Evolutionary conservation across 192 early-diverging fungal genomes (phyloP).

Genomic region (Backusella australiensis): DNA sequence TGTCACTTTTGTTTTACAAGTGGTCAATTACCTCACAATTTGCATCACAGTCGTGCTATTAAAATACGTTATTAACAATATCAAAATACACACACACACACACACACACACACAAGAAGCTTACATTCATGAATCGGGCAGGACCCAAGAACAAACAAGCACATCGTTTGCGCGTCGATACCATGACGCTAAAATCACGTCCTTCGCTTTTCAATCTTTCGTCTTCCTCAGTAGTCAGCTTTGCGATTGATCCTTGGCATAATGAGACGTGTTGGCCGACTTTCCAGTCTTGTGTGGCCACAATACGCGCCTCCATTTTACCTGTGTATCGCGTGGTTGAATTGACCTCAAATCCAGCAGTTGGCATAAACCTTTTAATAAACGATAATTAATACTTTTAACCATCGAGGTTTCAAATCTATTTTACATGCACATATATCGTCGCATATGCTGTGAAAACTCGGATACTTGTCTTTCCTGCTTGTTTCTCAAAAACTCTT

Average conservation of each 20-base stretch:
- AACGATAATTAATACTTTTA: background rate
- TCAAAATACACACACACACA: too few species aligned
- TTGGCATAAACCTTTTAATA: constrained; percentile 42
- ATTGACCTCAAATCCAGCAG: constrained; percentile 55
- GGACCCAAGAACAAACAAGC: constrained; percentile 60
- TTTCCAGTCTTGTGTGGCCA: constrained; percentile 46
- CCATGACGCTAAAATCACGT: constrained; percentile 52
- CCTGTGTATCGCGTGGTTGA: constrained; percentile 50
- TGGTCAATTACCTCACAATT: constrained; percentile 40
- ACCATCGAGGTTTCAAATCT: too few species aligned
- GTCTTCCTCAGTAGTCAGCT: constrained; percentile 48
- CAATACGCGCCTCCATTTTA: constrained; percentile 52
- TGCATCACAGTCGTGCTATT: constrained; percentile 60
- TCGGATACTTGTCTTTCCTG: constrained; percentile 32
- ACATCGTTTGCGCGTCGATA: constrained; percentile 41
- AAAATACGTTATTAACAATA: background rate
- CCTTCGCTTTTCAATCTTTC: constrained; percentile 42
- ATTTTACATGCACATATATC: constrained; percentile 35
- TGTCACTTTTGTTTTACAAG: too few species aligned
- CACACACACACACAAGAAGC: background rate
- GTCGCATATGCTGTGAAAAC: constrained; percentile 42
- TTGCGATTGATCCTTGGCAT: constrained; percentile 53
- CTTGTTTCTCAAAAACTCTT: constrained; percentile 29
- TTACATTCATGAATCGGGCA: constrained; percentile 63
- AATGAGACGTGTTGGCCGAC: constrained; percentile 45